Base-by-base conservation (phyloP, 495 filamentous ascomycete genomes). In the Penicillium maclennaniae region DNA sequence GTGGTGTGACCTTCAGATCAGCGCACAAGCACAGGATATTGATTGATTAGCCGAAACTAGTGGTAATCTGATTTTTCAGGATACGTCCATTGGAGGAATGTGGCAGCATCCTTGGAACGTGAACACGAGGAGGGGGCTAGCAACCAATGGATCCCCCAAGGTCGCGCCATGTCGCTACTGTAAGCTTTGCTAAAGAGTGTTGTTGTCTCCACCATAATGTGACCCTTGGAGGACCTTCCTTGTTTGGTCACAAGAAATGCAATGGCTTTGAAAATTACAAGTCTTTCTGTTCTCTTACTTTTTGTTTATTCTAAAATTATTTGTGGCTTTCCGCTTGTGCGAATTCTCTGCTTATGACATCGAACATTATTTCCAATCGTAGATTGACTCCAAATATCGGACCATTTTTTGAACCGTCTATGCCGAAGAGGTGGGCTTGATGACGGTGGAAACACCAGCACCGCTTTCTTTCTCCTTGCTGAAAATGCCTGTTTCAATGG, bases 171-270 rank as follows among this genome's bases (percentile, higher is more conserved):
- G 1, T 14, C 42, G 21, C 26, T 58, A n/a, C n/a, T n/a, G n/a
- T n/a, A 61, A 61, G 47, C 54, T 55, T 58, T 43, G 59, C 47
- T 58, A 58, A 61, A 55, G n/a, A n/a, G n/a, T n/a, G n/a, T n/a
- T n/a, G n/a, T n/a, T n/a, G 31, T 19, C 10, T 21, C 36, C 25
- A 34, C 36, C 26, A 12, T 12, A 16, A 37, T 36, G 15, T 12
- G 27, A 31, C 27, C 8, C 23, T 23, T 2, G 21, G 25, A 37
- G 21, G n/a, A 49, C 47, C 34, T 49, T 21, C 21, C 21, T 25
- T 16, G 27, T 41, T 23, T 1, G 47, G 10, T 28, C 16, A 36
- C 45, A 12, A 26, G 9, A 19, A 19, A 20, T 42, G 20, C 39
- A 21, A 1, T 1, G 15, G 14, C 14, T 12, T 12, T 34, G 31